Conservation (phyloP, 2,329 filamentous ascomycete genomes). For the Phyllosticta citrichinensis region DNA sequence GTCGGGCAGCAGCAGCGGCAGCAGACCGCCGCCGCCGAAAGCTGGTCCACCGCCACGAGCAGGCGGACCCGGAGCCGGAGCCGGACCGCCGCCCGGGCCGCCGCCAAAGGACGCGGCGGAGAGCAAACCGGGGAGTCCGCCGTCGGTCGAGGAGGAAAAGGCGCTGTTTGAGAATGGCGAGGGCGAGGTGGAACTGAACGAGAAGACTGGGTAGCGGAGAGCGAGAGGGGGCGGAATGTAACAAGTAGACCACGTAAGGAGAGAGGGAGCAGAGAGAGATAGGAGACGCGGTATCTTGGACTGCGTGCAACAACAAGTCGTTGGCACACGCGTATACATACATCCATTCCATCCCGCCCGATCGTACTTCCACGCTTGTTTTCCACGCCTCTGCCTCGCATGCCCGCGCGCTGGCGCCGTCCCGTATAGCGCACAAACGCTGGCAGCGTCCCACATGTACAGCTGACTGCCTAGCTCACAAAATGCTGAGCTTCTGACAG, state of each 20-base stretch:
- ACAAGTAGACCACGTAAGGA: background rate
- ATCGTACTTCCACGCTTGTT: too few relatives aligned
- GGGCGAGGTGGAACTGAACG: background rate
- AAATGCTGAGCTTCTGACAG: too few relatives aligned
- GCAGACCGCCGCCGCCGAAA: constrained; percentile 28
- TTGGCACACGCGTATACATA: too few relatives aligned
- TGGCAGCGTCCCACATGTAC: too few relatives aligned
- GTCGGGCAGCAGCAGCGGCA: constrained; percentile 15
- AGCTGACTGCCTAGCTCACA: too few relatives aligned
- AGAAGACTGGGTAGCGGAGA: background rate
- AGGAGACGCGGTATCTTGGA: too few relatives aligned
- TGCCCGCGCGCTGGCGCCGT: too few relatives aligned
- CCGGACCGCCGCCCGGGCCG: background rate
- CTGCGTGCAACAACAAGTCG: too few relatives aligned
- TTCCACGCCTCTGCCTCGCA: too few relatives aligned
- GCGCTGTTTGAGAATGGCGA: constrained; percentile 6
- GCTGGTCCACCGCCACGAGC: constrained; percentile 21
- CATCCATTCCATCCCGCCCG: too few relatives aligned
- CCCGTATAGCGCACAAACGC: too few relatives aligned
- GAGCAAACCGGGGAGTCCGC: constrained; percentile 1
- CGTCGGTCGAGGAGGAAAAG: constrained; percentile 13
- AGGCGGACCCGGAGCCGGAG: background rate
- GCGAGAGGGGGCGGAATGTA: background rate
- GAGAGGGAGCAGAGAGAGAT: background rate
- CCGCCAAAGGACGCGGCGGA: constrained; percentile 16